Conservation (phyloP, 208 protist genomes). For the Angomonas ambiguus region DNA sequence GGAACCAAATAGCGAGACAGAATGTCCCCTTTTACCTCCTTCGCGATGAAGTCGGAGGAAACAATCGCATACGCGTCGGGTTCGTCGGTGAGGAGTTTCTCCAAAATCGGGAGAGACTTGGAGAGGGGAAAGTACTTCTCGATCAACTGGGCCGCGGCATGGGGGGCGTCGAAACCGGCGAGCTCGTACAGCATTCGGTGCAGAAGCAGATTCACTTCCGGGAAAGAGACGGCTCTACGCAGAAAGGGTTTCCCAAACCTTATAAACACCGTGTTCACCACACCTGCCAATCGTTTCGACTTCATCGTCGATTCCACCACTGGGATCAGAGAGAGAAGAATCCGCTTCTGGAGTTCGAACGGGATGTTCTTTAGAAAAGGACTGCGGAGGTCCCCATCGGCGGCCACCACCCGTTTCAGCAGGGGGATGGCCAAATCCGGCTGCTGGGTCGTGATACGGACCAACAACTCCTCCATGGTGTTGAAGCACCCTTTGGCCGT, state of each 20-base stretch:
- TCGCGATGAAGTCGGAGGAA: not conserved
- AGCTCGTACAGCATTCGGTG: not conserved
- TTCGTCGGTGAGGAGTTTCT: not conserved
- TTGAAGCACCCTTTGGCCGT: not conserved
- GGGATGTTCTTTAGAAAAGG: not conserved
- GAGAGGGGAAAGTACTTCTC: not conserved
- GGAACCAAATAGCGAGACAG: not conserved
- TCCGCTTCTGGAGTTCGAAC: not conserved
- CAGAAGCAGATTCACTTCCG: not conserved
- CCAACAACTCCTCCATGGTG: not conserved
- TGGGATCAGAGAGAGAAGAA: not conserved
- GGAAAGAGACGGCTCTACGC: not conserved
- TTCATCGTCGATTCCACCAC: not conserved
- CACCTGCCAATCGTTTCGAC: not conserved
- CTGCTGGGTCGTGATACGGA: not conserved
- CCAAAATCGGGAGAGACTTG: not conserved
- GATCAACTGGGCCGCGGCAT: not conserved
- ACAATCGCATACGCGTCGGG: not conserved
- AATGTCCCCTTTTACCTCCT: not conserved
- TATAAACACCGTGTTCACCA: not conserved
- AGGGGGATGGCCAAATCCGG: not conserved
- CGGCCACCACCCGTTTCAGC: not conserved
- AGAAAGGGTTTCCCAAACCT: not conserved
- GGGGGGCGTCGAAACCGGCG: not conserved
- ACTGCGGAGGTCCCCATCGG: not conserved